These are phyloP conservation scores for Cruciata laevipes DNA, from an alignment of 257 asterid genomes.

Conservation along the genomic window DNA sequence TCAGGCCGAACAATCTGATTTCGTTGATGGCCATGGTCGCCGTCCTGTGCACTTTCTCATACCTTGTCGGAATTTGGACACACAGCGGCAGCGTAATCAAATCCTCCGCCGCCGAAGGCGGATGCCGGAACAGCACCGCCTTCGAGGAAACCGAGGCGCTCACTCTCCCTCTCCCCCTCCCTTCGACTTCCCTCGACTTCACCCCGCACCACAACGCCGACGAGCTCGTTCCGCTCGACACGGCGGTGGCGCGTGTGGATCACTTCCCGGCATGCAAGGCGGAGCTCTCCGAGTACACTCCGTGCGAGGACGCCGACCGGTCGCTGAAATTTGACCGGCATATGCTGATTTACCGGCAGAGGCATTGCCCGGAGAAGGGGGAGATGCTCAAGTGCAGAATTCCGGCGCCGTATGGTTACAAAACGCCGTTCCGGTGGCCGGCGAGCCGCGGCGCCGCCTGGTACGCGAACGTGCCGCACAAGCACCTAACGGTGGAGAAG, in stretches of 20 bases:
- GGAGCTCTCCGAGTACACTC: conserved; percentile 70
- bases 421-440: conserved; percentile 84
- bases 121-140: conserved; percentile 25
- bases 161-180: not conserved
- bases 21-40: conserved; percentile 40
- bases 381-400: conserved; percentile 62
- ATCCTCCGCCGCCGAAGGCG: conserved; percentile 12
- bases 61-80: conserved; percentile 65
- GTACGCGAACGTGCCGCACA: conserved; percentile 96
- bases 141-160: not conserved
- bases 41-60: conserved; percentile 57
- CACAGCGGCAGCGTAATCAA: conserved; percentile 43
- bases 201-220: conserved; percentile 62
- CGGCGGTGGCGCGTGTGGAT: conserved; percentile 44
- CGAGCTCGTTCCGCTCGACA: conserved; percentile 24
- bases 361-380: conserved; percentile 71
- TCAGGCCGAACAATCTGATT: conserved; percentile 48
- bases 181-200: conserved; percentile 58
- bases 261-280: conserved; percentile 53
- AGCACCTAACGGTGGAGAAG: conserved; percentile 89
- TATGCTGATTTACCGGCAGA: conserved; percentile 57
- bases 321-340: conserved; percentile 54
- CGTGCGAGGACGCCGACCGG: conserved; percentile 64
- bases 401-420: conserved; percentile 80
- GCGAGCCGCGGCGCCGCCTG: conserved; percentile 69